Evolutionary conservation across 371 early-diverging fungal species (phyloP).

Genomic region (Aphelidium insulamus): DNA sequence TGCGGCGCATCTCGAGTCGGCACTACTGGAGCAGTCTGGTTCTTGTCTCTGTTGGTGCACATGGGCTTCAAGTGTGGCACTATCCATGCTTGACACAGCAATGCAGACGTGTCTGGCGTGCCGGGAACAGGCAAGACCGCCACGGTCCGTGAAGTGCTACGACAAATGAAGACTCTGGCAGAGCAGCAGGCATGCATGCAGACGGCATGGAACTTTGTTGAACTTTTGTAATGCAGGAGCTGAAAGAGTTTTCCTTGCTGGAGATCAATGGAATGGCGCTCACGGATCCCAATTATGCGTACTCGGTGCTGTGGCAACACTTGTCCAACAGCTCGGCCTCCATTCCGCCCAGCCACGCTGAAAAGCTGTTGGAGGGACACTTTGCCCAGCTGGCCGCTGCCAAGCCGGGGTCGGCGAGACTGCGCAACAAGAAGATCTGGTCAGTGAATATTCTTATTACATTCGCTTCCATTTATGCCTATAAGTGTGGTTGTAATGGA

Average conservation of each 20-base stretch:
- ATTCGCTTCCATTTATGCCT: background rate
- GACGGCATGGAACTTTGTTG: constrained; percentile 7
- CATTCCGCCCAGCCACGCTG: constrained; percentile 34
- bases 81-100: background rate
- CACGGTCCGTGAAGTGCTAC: constrained; percentile 67
- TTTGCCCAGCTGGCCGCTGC: constrained; percentile 22
- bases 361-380: constrained; percentile 36
- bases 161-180: constrained; percentile 27
- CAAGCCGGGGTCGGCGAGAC: constrained; percentile 9
- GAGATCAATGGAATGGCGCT: constrained; percentile 93
- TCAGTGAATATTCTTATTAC: background rate
- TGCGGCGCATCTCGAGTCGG: constrained; percentile 35
- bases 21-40: constrained; percentile 52
- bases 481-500: constrained; percentile 80
- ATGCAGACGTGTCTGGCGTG: constrained; percentile 71
- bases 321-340: constrained; percentile 17
- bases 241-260: constrained; percentile 54
- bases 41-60: constrained; percentile 47
- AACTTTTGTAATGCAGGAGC: constrained; percentile 12
- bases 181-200: constrained; percentile 39
- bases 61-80: background rate
- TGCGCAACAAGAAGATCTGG: constrained; percentile 1
- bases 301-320: constrained; percentile 56
- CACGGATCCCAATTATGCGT: constrained; percentile 73
- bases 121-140: constrained; percentile 98